A percentile compares a stretch with the other conserved stretches of the same genome.
Evolutionary conservation across 441 rosid species (phyloP).

Genomic region (Adansonia grandidieri): DNA sequence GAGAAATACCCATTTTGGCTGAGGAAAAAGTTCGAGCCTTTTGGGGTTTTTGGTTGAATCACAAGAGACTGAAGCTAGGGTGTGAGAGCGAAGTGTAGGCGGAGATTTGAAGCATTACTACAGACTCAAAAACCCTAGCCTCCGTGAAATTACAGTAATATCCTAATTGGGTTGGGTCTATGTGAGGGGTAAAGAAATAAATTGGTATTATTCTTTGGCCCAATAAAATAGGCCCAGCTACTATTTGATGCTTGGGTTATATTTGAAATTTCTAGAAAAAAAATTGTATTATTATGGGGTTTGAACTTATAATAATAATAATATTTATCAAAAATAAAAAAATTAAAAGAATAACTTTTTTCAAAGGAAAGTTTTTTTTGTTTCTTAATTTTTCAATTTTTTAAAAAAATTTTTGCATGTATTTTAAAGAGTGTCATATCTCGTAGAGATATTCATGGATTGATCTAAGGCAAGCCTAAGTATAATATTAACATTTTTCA

Average conservation of each 20-base stretch:
- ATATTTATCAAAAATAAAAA: too few species aligned
- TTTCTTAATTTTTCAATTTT: too few species aligned
- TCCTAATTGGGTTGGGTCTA: neutral
- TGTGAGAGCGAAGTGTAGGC: neutral
- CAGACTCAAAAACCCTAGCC: constrained; percentile 34
- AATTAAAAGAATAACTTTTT: too few species aligned
- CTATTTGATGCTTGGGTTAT: neutral
- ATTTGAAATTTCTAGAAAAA: neutral
- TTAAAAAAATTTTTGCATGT: too few species aligned
- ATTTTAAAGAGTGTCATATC: too few species aligned
- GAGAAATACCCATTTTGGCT: constrained; percentile 46
- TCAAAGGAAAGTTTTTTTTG: too few species aligned
- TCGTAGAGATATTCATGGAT: too few species aligned
- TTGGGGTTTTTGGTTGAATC: neutral
- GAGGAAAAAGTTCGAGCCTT: neutral
- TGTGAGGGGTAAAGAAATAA: neutral
- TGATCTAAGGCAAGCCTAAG: too few species aligned
- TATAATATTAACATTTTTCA: too few species aligned
- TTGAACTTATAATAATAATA: too few species aligned
- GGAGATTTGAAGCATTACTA: constrained; percentile 9
- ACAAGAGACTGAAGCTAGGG: constrained; percentile 3
- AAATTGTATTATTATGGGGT: too few species aligned
- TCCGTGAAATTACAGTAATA: constrained; percentile 23
- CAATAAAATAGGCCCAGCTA: neutral
- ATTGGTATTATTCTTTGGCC: too few species aligned